Evolutionary conservation across 2,329 filamentous ascomycete species (phyloP).

Genomic region (Cladosporium sp.): DNA sequence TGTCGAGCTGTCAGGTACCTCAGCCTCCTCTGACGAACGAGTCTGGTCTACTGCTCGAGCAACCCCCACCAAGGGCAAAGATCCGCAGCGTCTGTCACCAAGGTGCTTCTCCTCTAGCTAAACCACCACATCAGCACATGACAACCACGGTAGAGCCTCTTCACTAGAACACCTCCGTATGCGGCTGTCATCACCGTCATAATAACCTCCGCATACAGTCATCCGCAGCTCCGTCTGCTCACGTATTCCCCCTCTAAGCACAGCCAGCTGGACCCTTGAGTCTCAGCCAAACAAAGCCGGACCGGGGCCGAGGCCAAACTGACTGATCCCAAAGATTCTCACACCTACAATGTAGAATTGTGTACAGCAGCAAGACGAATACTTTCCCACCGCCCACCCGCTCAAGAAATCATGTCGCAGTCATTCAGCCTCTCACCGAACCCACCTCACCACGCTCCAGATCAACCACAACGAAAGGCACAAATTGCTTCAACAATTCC

Average conservation of each 20-base stretch:
- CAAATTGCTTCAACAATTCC: not conserved
- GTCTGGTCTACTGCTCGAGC: no score
- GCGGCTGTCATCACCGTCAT: no score
- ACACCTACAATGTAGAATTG: slow-evolving; percentile 18
- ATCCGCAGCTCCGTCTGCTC: not conserved
- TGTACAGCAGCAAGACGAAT: slow-evolving; percentile 13
- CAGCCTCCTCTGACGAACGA: no score
- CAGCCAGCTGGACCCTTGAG: not conserved
- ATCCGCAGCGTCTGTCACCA: no score
- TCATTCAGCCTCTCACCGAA: not conserved
- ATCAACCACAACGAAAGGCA: not conserved
- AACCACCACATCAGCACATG: not conserved
- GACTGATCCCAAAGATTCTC: slow-evolving; percentile 3
- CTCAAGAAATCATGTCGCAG: not conserved
- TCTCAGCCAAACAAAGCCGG: not conserved
- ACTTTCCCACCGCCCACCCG: not conserved
- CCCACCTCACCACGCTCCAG: not conserved
- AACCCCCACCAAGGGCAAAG: no score
- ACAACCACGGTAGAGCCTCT: not conserved
- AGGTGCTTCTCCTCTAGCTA: no score
- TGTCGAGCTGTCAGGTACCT: no score
- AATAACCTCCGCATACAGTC: not conserved
- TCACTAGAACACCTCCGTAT: not conserved
- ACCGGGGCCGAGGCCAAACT: slow-evolving; percentile 1
- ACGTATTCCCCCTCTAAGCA: not conserved